phyloP scores from a whole-genome alignment of 75 land plant species.

The Adiantum capillusveneris region DNA sequence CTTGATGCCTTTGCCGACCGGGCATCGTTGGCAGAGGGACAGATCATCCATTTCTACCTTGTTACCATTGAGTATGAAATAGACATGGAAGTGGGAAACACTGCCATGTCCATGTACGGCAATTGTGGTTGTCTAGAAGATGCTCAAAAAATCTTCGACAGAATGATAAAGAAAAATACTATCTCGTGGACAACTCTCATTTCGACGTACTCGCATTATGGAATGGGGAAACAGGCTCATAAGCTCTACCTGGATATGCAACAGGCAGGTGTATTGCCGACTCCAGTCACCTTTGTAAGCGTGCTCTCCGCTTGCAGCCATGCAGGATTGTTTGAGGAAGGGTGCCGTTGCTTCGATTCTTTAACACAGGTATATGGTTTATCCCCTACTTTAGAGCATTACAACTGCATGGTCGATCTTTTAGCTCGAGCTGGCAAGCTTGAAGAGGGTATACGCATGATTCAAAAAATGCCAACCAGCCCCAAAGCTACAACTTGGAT shows the following conservation, averaged over 20 bases:
- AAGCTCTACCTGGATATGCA: constrained; percentile 7
- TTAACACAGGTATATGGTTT: neutral
- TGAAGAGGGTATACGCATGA: constrained; percentile 5
- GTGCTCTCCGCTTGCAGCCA: constrained; percentile 10
- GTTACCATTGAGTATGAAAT: neutral
- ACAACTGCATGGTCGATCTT: constrained; percentile 4
- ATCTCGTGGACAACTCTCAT: constrained; percentile 10
- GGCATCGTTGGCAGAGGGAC: constrained; percentile 8
- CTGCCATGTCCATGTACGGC: constrained; percentile 9
- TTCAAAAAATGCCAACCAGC: constrained; percentile 2
- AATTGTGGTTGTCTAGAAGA: constrained; percentile 5
- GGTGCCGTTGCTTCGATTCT: neutral
- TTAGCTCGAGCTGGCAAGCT: constrained; percentile 7
- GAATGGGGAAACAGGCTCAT: neutral
- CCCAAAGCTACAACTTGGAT: constrained; percentile 7
- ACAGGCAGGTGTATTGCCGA: neutral
- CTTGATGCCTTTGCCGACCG: constrained; percentile 13
- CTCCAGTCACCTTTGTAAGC: constrained; percentile 4
- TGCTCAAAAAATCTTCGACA: neutral
- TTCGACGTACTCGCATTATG: constrained; percentile 2
- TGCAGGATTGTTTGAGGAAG: constrained; percentile 12
- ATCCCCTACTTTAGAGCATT: constrained; percentile 1
- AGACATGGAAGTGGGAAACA: constrained; percentile 1
- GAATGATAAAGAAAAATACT: constrained; percentile 2
- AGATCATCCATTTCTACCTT: neutral